phyloP scores from a whole-genome alignment of 2,329 filamentous ascomycete genomes.

The Fusarium lateritium region DNA sequence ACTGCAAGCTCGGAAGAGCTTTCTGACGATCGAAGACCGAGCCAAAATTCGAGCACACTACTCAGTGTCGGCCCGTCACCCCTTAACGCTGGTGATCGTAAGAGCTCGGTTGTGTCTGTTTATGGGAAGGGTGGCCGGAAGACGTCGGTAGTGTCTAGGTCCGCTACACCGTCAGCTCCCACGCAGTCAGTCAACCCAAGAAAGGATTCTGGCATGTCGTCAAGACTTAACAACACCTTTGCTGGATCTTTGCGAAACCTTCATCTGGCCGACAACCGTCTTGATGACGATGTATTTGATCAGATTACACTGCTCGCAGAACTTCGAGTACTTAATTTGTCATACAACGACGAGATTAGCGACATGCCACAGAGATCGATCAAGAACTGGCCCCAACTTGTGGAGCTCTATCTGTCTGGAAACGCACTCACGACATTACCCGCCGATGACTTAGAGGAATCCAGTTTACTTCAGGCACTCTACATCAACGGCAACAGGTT shows the following conservation, averaged over 20 bases:
- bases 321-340: constrained; percentile 89
- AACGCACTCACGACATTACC: constrained; percentile 94
- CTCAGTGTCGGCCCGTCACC: constrained; percentile 84
- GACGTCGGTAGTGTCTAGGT: constrained; percentile 83
- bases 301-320: constrained; percentile 87
- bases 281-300: constrained; percentile 96
- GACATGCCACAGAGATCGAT: constrained; percentile 93
- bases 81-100: constrained; percentile 74
- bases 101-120: constrained; percentile 87
- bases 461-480: constrained; percentile 86
- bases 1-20: constrained; percentile 86
- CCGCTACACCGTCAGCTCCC: constrained; percentile 62
- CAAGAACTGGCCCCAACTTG: constrained; percentile 89
- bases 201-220: constrained; percentile 92
- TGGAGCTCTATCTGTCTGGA: constrained; percentile 93
- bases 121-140: constrained; percentile 86
- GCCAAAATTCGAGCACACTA: constrained; percentile 83
- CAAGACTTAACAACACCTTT: constrained; percentile 87
- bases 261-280: constrained; percentile 91
- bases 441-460: constrained; percentile 93
- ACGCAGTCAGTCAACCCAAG: constrained; percentile 70
- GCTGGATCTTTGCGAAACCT: constrained; percentile 86
- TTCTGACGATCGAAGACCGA: constrained; percentile 79
- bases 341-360: constrained; percentile 89
- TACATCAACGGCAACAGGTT: constrained; percentile 99